Base-by-base conservation (phyloP, 1,284 basidiomycete species). In the Lignosus rhinocerotis region DNA sequence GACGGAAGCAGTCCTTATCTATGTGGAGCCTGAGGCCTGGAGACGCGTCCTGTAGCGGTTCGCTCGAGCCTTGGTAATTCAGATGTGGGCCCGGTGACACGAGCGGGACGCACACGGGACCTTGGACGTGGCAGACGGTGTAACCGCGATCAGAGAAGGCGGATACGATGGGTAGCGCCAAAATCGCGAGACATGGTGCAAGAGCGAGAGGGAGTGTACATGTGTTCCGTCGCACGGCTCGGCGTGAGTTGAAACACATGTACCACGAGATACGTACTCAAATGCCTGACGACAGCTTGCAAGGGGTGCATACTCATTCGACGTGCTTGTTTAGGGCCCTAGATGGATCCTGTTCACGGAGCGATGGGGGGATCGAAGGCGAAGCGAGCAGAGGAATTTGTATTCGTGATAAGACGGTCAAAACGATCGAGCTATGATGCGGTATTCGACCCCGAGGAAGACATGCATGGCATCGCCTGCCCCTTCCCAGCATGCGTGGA, bases 171-270 rank as follows among this genome's bases (percentile, higher is more conserved):
- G 38, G 49, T 57, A 52, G 52, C 59, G 59, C 59, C 55, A 58
- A 45, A 53, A 61, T 61, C 49, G 46, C 59, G 59, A 48, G 33
- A 30, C 52, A 57, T 55, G 53, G 53, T 60, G 59, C 59, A 60
- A 60, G 55, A 31, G 32, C 42, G 14, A 19, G n/a, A 43, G 42
- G 5, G 17, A 25, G n/a, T 19, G n/a, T 6, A 43, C 2, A n/a
- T 42, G 11, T 42, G 16, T 19, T 6, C 17, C 6, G 6, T 43
- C 25, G 25, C 25, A 25, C 25, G 25, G n/a, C 17, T 46, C 25
- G 11, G 12, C 36, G n/a, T n/a, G 36, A 39, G 36, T 6, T 6
- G 36, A 12, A 11, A 39, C 14, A 39, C 11, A 36, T 4, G 4
- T 12, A n/a, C 5, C 11, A 36, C 14, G 34, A 39, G 36, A 14